Conservation (phyloP, 345 rosid genomes). For the rapeseed (Brassica napus) region Da-Ae NC_063452.1:64263501-64264000, state of each 20-base stretch:
- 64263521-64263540: conserved; percentile 47
- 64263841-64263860: neutral
- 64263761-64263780: neutral
- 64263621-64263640: conserved; percentile 20
- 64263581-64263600: conserved; percentile 30
- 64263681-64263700: neutral
- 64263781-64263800: neutral
- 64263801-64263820: neutral
- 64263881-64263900: neutral
- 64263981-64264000: neutral
- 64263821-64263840: neutral
- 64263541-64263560: neutral
- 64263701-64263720: neutral
- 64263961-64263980: neutral
- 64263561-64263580: neutral
- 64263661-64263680: neutral
- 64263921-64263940: neutral
- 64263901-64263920: neutral
- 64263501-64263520: conserved; percentile 34
- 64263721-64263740: neutral
- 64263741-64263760: neutral
- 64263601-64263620: conserved; percentile 26
- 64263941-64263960: neutral
- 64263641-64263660: conserved; percentile 20
- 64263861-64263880: neutral